Evolutionary conservation across 331 rosid genomes (phyloP), one percentile per base, ranked within the genome.

Genomic region (Erythrophleum ivorense): DNA sequence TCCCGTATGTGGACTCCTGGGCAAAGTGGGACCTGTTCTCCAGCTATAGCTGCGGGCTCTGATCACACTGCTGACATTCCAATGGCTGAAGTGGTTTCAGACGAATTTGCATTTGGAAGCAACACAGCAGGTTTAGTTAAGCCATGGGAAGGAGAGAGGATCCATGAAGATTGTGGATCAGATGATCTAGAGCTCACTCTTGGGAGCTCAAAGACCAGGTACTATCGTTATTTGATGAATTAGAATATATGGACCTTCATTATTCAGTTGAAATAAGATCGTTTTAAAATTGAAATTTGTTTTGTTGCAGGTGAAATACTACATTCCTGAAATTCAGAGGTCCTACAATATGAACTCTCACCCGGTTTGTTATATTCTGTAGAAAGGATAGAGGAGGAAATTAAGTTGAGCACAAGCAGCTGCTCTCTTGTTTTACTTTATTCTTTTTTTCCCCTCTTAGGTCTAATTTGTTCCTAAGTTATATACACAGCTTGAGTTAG

Each of bases 401-500:
- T 52, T 15, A 52, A 52, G 57, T 14, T 54, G 60, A 54, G 60
- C 73, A n/a, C 34, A 34, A 40, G 13, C 33, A 7, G 73, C 53
- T 67, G 53, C 73, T 19, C 73, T 52, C 15, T 52, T 43, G 18
- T 66, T 40, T 66, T 36, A 67, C 18, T 67, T 14, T 64, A 33
- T 65, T 65, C 9, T 41, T 67, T 16, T 63, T 60, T 66, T 67
- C 52, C 45, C 73, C 73, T n/a, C 16, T 12, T 67, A 41, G 73
- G 53, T 9, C 73, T 41, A 41, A 67, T 67, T 40, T 66, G 50
- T 66, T 66, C 31, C 14, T 2, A 18, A 41, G 52, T 67, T 13
- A 67, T 67, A 41, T 67, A 67, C 48, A 67, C 46, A n/a, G 53
- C 34, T 67, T 67, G n/a, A 67, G 73, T 67, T 67, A 67, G 73